phyloP scores from a whole-genome alignment of 768 basidiomycete species.

The Serpula lacrymans region DNA sequence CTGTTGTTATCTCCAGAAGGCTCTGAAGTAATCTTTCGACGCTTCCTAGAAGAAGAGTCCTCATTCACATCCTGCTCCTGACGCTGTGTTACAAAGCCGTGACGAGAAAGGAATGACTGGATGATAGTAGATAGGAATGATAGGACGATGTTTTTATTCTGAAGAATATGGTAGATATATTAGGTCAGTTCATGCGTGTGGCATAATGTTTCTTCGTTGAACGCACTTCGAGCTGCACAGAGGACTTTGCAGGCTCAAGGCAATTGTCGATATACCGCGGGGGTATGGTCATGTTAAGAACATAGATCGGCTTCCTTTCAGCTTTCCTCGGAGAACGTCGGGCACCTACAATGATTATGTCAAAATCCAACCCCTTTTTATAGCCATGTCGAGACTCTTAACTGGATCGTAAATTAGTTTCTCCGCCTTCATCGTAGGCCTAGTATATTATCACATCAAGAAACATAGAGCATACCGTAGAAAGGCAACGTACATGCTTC shows the following conservation, averaged over 20 bases:
- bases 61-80: conserved; percentile 7
- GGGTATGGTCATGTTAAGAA: conserved; percentile 72
- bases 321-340: conserved; percentile 76
- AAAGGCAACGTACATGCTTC: conserved; percentile 53
- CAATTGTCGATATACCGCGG: conserved; percentile 69
- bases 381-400: conserved; percentile 7
- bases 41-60: conserved; percentile 46
- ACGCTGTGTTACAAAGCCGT: conserved; percentile 49
- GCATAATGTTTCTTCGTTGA: too few species aligned
- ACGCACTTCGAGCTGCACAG: conserved; percentile 65
- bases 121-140: conserved; percentile 57
- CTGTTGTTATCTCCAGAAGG: conserved; percentile 5
- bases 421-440: conserved; percentile 69
- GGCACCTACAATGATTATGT: conserved; percentile 35
- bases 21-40: conserved; percentile 38
- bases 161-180: conserved; percentile 3
- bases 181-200: too few species aligned
- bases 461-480: neutral
- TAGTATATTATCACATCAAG: conserved; percentile 32
- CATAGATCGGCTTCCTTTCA: conserved; percentile 80
- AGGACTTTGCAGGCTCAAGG: conserved; percentile 73
- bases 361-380: conserved; percentile 2
- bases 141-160: conserved; percentile 60
- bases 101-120: conserved; percentile 57
- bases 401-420: conserved; percentile 31